Evolutionary conservation across 768 basidiomycete species (phyloP).

Genomic region (Boletus reticulatus): DNA sequence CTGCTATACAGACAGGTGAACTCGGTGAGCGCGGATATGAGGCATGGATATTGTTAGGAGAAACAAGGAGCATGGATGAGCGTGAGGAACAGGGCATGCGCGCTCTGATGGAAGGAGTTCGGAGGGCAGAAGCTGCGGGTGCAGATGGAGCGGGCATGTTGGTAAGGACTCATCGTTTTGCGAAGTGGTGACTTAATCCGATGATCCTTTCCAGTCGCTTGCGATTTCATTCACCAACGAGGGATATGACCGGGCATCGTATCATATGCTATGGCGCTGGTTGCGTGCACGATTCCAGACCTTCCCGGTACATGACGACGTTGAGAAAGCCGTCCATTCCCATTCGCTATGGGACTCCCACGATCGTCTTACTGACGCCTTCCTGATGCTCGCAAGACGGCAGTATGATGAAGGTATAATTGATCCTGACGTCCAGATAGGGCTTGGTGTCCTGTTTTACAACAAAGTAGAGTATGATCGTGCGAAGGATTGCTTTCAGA

Average conservation of each 20-base stretch:
- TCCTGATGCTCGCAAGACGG: conserved; percentile 75
- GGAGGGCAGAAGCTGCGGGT: conserved; percentile 59
- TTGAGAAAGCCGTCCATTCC: conserved; percentile 49
- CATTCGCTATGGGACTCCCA: conserved; percentile 82
- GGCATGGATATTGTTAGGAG: conserved; percentile 90
- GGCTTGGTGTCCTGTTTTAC: conserved; percentile 91
- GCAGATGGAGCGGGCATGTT: conserved; percentile 72
- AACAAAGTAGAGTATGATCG: conserved; percentile 81
- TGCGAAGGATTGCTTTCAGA: conserved; percentile 93
- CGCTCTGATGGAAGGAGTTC: conserved; percentile 73
- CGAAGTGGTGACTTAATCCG: conserved; percentile 3
- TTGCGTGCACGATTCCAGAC: conserved; percentile 63
- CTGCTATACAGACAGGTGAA: conserved; percentile 82
- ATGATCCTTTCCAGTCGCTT: conserved; percentile 58
- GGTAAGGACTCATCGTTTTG: conserved; percentile 40
- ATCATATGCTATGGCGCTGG: conserved; percentile 86
- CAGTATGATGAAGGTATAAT: conserved; percentile 70
- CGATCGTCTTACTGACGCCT: conserved; percentile 75
- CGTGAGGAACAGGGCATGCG: conserved; percentile 80
- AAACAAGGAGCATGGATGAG: conserved; percentile 88
- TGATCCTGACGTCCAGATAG: conserved; percentile 92
- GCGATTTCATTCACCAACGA: conserved; percentile 98
- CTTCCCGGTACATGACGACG: conserved; percentile 53
- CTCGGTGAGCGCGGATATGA: conserved; percentile 82
- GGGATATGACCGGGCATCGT: conserved; percentile 81